Evolutionary conservation across 2,329 filamentous ascomycete genomes (phyloP).

Genomic region (Phoma herbarum): DNA sequence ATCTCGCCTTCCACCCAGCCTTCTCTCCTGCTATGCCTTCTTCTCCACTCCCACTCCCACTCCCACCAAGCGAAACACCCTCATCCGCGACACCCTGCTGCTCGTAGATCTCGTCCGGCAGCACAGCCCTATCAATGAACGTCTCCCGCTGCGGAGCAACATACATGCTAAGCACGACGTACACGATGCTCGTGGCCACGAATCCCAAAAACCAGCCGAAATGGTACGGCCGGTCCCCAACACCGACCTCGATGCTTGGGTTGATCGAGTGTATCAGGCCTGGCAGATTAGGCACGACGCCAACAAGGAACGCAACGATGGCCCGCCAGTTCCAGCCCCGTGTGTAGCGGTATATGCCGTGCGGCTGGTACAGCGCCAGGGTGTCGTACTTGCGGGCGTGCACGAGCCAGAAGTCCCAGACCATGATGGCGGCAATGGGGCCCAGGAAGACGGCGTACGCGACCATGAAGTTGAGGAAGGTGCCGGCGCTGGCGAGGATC

Average conservation of each 20-base stretch:
- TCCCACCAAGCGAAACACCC: slow-evolving; percentile 36
- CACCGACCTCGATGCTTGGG: slow-evolving; percentile 51
- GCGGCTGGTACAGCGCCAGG: slow-evolving; percentile 61
- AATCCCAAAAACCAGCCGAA: slow-evolving; percentile 75
- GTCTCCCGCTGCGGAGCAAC: slow-evolving; percentile 61
- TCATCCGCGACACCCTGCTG: slow-evolving; percentile 41
- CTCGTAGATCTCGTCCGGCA: slow-evolving; percentile 53
- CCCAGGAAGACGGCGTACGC: slow-evolving; percentile 72
- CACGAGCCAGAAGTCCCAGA: slow-evolving; percentile 68
- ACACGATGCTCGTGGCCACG: slow-evolving; percentile 63
- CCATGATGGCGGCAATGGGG: slow-evolving; percentile 69
- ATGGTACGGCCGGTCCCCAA: slow-evolving; percentile 65
- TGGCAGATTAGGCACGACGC: slow-evolving; percentile 65
- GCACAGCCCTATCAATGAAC: slow-evolving; percentile 54
- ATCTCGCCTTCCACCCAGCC: slow-evolving; percentile 44
- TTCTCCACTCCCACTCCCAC: slow-evolving; percentile 38
- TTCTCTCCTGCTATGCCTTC: slow-evolving; percentile 38
- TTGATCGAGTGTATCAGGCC: slow-evolving; percentile 61
- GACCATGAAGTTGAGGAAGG: slow-evolving; percentile 67
- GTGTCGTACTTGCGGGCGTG: slow-evolving; percentile 60
- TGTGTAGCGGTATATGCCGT: slow-evolving; percentile 61
- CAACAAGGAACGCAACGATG: slow-evolving; percentile 64
- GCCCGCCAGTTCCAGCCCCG: slow-evolving; percentile 68
- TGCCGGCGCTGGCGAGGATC: slow-evolving; percentile 54
- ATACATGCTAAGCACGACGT: slow-evolving; percentile 59